Evolutionary conservation across 352 stramenopile species (phyloP), one percentile per base, ranked within the genome.

Genomic region (Phytophthora citrophthora): DNA sequence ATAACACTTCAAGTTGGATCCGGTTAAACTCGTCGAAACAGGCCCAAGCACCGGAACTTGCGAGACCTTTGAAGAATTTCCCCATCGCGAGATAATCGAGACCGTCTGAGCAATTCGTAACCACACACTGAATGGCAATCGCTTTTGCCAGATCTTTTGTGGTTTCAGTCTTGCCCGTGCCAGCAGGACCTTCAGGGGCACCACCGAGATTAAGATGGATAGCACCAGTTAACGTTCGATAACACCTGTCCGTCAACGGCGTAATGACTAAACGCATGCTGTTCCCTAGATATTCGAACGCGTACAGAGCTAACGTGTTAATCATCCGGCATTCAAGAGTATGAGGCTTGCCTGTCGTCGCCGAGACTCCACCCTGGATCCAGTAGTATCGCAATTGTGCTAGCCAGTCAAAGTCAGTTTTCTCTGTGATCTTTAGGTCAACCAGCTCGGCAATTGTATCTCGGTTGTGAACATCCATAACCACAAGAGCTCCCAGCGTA

Each of bases 391-490:
- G 90, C 12, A 98, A 64, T 64, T 98, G 94, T 1, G 89, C 88
- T 51, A 97, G 78, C 94, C 94, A 98, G 70, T 98, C 94, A 68
- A 98, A 98, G 64, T 98, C 94, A 6, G 64, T 86, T 49, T 86
- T 88, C 60, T 90, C 75, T 4, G 75, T 81, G 26, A 95, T 83
- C 24, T 93, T 77, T 32, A 96, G 67, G 2, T 93, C 74, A 41
- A 94, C 80, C 24, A 98, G 68, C 60, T 98, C 93, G 5, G 90
- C 88, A 48, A 98, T 97, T 51, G 90, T 96, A 61, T 98, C 93
- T 11, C 94, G 86, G 40, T 97, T 98, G 81, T 98, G 95, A 6
- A 98, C 94, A 61, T 98, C 94, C 87, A 98, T 97, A 9, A 98
- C 94, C 1, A 98, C 90, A 20, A 98, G 77, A 4, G 95, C 90